These are phyloP conservation scores for Brassica nigra DNA, from an alignment of 345 rosid genomes.

Conservation along the genomic window DNA sequence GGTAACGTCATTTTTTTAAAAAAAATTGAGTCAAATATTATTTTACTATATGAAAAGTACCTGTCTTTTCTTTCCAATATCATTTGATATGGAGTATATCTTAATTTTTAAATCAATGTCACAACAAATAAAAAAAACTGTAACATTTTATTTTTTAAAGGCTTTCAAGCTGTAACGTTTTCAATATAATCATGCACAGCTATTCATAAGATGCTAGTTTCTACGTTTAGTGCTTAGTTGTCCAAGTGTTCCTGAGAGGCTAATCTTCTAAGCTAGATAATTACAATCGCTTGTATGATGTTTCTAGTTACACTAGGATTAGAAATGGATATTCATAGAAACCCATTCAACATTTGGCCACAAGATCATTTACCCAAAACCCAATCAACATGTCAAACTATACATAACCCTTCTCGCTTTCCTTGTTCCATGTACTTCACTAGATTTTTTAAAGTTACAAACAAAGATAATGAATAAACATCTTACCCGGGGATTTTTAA, in stretches of 20 bases:
- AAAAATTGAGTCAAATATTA: not conserved
- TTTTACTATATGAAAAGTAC: not conserved
- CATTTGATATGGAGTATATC: no score
- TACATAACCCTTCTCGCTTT: not conserved
- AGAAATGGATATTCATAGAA: not conserved
- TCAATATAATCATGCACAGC: not conserved
- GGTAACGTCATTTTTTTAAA: not conserved
- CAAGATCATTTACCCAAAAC: not conserved
- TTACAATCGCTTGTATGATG: not conserved
- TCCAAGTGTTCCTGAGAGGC: not conserved
- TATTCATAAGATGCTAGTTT: not conserved
- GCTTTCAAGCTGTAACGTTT: no score
- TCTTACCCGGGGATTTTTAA: no score
- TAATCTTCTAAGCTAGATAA: not conserved
- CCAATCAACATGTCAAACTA: not conserved
- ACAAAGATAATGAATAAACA: not conserved
- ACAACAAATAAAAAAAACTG: no score
- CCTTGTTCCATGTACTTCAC: slow-evolving; percentile 3
- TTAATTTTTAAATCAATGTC: no score
- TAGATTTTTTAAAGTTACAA: not conserved
- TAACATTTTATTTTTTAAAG: no score
- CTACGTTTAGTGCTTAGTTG: not conserved
- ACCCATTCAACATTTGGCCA: not conserved
- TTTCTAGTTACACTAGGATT: not conserved
- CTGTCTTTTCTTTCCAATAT: not conserved